phyloP scores from a whole-genome alignment of 1,284 basidiomycete species.

The Irpex sp. region DNA sequence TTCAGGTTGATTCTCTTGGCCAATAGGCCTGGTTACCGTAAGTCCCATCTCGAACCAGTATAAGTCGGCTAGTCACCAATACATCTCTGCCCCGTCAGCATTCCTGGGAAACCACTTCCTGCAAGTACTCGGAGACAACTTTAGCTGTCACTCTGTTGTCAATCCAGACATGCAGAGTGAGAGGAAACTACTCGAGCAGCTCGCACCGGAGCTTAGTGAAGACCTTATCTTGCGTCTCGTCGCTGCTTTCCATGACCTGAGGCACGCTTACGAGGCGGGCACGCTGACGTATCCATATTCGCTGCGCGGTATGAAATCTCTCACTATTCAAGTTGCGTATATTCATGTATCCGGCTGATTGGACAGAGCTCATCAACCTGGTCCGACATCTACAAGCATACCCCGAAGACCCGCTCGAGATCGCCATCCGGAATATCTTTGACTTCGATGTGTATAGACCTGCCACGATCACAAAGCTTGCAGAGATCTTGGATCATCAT shows the following conservation, averaged over 20 bases:
- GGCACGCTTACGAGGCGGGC: constrained; percentile 53
- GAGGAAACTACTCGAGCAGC: constrained; percentile 50
- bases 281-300: constrained; percentile 62
- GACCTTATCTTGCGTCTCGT: constrained; percentile 54
- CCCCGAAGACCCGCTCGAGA: constrained; percentile 51
- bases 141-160: constrained; percentile 60
- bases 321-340: neutral
- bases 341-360: neutral
- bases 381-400: constrained; percentile 60
- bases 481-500: constrained; percentile 52
- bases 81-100: constrained; percentile 31
- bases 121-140: constrained; percentile 66
- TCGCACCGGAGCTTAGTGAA: constrained; percentile 56
- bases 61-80: neutral
- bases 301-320: constrained; percentile 43
- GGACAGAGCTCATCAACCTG: constrained; percentile 59
- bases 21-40: constrained; percentile 72
- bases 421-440: constrained; percentile 58
- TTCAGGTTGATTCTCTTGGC: constrained; percentile 63
- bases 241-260: constrained; percentile 58
- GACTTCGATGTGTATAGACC: constrained; percentile 67
- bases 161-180: constrained; percentile 66
- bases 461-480: constrained; percentile 58
- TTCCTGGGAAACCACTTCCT: constrained; percentile 72
- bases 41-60: constrained; percentile 23